Evolutionary conservation across 352 stramenopile species (phyloP).

Genomic region (Globisporangium abappressorium): DNA sequence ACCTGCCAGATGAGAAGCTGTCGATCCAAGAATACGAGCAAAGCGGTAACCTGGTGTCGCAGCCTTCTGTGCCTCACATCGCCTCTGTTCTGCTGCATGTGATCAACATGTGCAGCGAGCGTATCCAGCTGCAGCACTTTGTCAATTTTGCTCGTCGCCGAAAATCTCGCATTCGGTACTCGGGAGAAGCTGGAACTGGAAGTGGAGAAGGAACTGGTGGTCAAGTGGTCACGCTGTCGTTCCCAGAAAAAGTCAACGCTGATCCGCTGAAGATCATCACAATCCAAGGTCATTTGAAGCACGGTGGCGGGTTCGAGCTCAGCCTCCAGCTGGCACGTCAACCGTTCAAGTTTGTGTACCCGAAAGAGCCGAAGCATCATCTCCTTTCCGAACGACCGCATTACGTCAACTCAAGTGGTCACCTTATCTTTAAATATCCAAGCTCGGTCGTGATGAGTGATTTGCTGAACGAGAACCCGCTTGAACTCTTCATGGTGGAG

Average conservation of each 20-base stretch:
- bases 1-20: constrained; percentile 11
- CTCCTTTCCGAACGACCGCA: constrained; percentile 62
- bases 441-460: constrained; percentile 62
- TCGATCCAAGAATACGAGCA: constrained; percentile 18
- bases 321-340: constrained; percentile 59
- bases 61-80: constrained; percentile 61
- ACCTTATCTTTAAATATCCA: constrained; percentile 84
- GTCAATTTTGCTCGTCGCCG: constrained; percentile 84
- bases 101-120: constrained; percentile 81
- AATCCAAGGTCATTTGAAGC: constrained; percentile 80
- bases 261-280: constrained; percentile 73
- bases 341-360: constrained; percentile 70
- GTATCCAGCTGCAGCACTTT: constrained; percentile 85
- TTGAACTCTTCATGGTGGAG: constrained; percentile 87
- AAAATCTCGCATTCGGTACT: constrained; percentile 82
- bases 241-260: constrained; percentile 82
- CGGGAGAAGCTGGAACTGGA: constrained; percentile 63
- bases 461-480: constrained; percentile 75
- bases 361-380: constrained; percentile 54
- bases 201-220: constrained; percentile 56
- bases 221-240: constrained; percentile 85
- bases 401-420: constrained; percentile 67
- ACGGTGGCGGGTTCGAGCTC: constrained; percentile 73
- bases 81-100: constrained; percentile 75
- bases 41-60: constrained; percentile 17